phyloP scores from a whole-genome alignment of 208 protist genomes.

The Porcisia hertigi region DNA sequence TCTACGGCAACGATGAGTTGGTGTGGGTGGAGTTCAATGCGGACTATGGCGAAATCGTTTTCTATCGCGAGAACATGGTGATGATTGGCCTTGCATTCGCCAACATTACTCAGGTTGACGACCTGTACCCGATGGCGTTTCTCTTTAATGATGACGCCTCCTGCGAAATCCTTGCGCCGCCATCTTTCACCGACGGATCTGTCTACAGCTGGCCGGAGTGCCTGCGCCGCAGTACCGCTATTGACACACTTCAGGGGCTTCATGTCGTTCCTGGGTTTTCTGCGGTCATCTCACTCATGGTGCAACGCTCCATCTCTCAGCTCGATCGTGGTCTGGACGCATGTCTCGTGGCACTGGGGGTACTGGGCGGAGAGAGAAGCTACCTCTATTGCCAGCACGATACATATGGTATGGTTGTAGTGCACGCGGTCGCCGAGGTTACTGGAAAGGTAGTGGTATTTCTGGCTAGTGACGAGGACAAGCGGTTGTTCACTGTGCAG shows the following conservation, averaged over 20 bases:
- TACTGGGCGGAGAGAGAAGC: slow-evolving; percentile 86
- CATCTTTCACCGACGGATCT: slow-evolving; percentile 51
- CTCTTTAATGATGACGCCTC: slow-evolving; percentile 89
- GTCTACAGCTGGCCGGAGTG: slow-evolving; percentile 51
- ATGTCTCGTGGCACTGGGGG: slow-evolving; percentile 71
- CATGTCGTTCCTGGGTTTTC: slow-evolving; percentile 71
- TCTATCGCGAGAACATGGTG: slow-evolving; percentile 86
- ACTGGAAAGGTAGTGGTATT: slow-evolving; percentile 69
- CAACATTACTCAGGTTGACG: slow-evolving; percentile 67
- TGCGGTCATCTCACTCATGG: slow-evolving; percentile 59
- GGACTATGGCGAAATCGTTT: slow-evolving; percentile 82
- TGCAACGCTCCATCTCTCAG: slow-evolving; percentile 63
- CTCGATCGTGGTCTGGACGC: slow-evolving; percentile 70
- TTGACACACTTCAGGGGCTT: slow-evolving; percentile 79
- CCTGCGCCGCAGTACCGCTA: slow-evolving; percentile 68
- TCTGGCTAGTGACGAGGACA: slow-evolving; percentile 73
- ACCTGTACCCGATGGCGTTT: slow-evolving; percentile 88
- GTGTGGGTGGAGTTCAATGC: slow-evolving; percentile 92
- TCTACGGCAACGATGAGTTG: slow-evolving; percentile 85
- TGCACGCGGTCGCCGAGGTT: slow-evolving; percentile 72
- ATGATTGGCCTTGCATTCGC: slow-evolving; percentile 87
- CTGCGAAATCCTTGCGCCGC: slow-evolving; percentile 78
- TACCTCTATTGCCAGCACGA: slow-evolving; percentile 81
- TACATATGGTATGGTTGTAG: slow-evolving; percentile 81
- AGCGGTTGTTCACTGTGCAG: slow-evolving; percentile 66